These are phyloP conservation scores for Leccinum variicolor DNA, from an alignment of 768 basidiomycete genomes.

Conservation along the genomic window DNA sequence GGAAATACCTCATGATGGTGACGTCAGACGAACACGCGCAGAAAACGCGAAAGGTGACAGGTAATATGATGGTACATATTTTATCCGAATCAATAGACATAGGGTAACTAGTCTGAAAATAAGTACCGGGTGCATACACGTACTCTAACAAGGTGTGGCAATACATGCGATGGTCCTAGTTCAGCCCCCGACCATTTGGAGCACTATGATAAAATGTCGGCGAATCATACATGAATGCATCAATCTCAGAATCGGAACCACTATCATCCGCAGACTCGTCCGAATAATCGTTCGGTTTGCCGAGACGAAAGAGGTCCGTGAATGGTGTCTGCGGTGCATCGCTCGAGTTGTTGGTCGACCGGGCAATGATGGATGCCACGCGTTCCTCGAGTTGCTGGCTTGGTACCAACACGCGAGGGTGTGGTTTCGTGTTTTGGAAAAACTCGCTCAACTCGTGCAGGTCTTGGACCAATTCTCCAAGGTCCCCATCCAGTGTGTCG, in stretches of 20 bases:
- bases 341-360: constrained; percentile 53
- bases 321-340: constrained; percentile 79
- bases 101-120: background rate
- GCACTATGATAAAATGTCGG: constrained; percentile 42
- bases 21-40: constrained; percentile 20
- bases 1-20: constrained; percentile 4
- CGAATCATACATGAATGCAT: constrained; percentile 65
- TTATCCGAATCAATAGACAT: background rate
- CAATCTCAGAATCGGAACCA: constrained; percentile 35
- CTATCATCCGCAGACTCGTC: constrained; percentile 50
- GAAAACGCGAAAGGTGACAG: constrained; percentile 11
- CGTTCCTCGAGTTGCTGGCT: constrained; percentile 69
- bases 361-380: constrained; percentile 79
- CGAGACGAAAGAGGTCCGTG: constrained; percentile 69
- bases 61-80: background rate
- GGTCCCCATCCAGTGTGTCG: constrained; percentile 51
- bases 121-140: background rate
- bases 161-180: constrained; percentile 7
- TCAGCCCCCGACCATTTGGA: constrained; percentile 38
- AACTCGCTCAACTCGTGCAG: constrained; percentile 72
- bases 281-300: constrained; percentile 31
- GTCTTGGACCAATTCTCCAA: constrained; percentile 76
- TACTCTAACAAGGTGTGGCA: constrained; percentile 1
- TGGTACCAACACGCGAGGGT: constrained; percentile 39
- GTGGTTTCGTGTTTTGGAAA: constrained; percentile 51